phyloP scores from a whole-genome alignment of 2,329 filamentous ascomycete genomes.

The Trichoderma brevicompactum region DNA sequence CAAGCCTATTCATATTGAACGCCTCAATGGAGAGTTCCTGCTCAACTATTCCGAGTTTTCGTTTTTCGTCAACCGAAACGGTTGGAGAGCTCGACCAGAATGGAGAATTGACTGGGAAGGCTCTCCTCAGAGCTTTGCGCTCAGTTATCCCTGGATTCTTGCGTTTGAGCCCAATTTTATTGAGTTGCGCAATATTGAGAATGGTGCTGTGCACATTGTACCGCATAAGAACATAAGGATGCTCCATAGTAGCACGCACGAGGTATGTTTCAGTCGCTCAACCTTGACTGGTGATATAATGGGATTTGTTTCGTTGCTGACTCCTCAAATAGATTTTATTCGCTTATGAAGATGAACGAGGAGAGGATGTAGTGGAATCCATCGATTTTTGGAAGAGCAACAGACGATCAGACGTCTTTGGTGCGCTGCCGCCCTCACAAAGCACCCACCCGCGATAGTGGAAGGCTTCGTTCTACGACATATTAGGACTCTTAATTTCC shows the following conservation, averaged over 20 bases:
- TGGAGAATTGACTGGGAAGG: constrained; percentile 99
- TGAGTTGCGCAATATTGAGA: constrained; percentile 94
- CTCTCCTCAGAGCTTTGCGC: constrained; percentile 85
- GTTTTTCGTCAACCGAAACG: constrained; percentile 98
- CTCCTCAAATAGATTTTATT: constrained; percentile 76
- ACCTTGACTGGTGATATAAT: not conserved
- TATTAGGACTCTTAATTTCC: constrained; percentile 30
- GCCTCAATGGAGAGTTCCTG: constrained; percentile 94
- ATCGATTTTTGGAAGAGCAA: constrained; percentile 92
- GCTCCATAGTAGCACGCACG: constrained; percentile 94
- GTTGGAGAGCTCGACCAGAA: constrained; percentile 92
- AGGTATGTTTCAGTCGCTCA: constrained; percentile 64
- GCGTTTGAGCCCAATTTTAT: constrained; percentile 98
- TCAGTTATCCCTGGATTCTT: constrained; percentile 95
- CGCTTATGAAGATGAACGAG: constrained; percentile 93
- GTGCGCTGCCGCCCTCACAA: constrained; percentile 27
- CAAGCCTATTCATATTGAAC: constrained; percentile 95
- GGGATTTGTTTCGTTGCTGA: constrained; percentile 7
- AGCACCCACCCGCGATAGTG: constrained; percentile 29
- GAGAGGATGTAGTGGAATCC: constrained; percentile 90
- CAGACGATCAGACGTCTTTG: constrained; percentile 52
- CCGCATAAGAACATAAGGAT: constrained; percentile 96
- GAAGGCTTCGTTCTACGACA: constrained; percentile 7
- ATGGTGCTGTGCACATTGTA: constrained; percentile 91
- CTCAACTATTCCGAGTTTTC: constrained; percentile 98